These are phyloP conservation scores for Candida suzukii DNA, from an alignment of 805 yeast genomes.

Conservation along the genomic window DNA sequence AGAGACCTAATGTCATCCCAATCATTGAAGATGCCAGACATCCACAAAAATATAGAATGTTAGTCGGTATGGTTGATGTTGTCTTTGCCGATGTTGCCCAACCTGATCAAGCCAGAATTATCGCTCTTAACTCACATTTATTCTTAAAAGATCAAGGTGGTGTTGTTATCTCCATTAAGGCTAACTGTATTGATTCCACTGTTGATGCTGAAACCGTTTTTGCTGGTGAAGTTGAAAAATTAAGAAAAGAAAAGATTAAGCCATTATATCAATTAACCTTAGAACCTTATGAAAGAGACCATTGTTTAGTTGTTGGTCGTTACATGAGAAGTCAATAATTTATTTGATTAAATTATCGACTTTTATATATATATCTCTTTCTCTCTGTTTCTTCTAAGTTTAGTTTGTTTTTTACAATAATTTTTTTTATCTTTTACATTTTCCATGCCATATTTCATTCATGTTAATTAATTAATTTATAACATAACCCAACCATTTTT, in stretches of 20 bases:
- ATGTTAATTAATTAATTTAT: too few relatives aligned
- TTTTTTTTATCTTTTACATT: too few relatives aligned
- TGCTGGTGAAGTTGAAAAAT: conserved; percentile 98
- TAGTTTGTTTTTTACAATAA: too few relatives aligned
- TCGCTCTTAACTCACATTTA: conserved; percentile 95
- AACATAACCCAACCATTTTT: too few relatives aligned
- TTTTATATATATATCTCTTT: too few relatives aligned
- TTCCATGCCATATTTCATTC: too few relatives aligned
- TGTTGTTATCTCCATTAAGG: conserved; percentile 97
- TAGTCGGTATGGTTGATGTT: conserved; percentile 96
- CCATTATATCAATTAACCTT: conserved; percentile 97
- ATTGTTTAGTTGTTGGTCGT: conserved; percentile 96
- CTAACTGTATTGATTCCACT: conserved; percentile 99
- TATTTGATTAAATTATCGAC: too few relatives aligned
- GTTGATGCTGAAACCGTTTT: conserved; percentile 99
- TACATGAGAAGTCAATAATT: conserved; percentile 79
- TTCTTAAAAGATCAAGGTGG: conserved; percentile 98
- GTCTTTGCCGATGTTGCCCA: conserved; percentile 99
- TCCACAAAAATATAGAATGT: conserved; percentile 99
- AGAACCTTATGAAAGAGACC: conserved; percentile 99
- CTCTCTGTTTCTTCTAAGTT: too few relatives aligned
- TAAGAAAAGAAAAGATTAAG: conserved; percentile 97
- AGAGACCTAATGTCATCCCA: conserved; percentile 98
- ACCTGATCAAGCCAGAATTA: conserved; percentile 99
- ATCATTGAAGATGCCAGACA: conserved; percentile 99